Evolutionary conservation across 371 early-diverging fungal species (phyloP), one percentile per base, ranked within the genome.

Genomic region (Syncephalastrum contaminatum): DNA sequence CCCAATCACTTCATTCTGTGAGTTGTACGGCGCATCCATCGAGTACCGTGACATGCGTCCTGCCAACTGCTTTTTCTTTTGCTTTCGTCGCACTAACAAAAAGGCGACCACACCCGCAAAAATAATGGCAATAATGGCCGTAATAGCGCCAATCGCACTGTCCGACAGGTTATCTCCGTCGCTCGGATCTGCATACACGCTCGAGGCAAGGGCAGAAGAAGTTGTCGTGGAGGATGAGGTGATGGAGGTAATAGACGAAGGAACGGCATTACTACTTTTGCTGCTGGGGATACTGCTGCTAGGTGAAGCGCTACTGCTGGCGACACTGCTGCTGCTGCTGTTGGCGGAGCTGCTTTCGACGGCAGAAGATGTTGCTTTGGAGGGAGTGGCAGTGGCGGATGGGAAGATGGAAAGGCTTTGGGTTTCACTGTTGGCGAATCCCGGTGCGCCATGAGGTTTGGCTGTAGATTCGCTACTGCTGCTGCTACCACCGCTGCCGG

Each of bases 71-170:
- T 46, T 60, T 4, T 47, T 42, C 39, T 43, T 57, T n/a, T 54
- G 44, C 14, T 58, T 60, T 40, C 53, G 60, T 40, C 54, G 60
- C 39, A 63, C 47, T 12, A 58, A 47, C 18, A 63, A 53, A 49
- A 62, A 67, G 6, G 60, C 63, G 44, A 43, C 50, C 1, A 60
- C 48, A 7, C 61, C 63, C 2, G 42, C 16, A 12, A 60, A 4
- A n/a, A 60, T 21, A 24, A 65, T 57, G 21, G 43, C 41, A 6
- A 67, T 51, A 4, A 60, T 60, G 4, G 63, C 68, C 4, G 57
- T 50, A 51, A 65, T 65, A 20, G 57, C 65, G 12, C 60, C 65
- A 50, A 65, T 60, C 16, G 54, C 57, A 39, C 65, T 54, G 7
- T 54, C 55, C 12, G 57, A 59, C 2, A 64, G 14, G 41, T 44